Base-by-base conservation (phyloP, 202 grass and related monocot genomes). In the Elaeis oleifera region DNA sequence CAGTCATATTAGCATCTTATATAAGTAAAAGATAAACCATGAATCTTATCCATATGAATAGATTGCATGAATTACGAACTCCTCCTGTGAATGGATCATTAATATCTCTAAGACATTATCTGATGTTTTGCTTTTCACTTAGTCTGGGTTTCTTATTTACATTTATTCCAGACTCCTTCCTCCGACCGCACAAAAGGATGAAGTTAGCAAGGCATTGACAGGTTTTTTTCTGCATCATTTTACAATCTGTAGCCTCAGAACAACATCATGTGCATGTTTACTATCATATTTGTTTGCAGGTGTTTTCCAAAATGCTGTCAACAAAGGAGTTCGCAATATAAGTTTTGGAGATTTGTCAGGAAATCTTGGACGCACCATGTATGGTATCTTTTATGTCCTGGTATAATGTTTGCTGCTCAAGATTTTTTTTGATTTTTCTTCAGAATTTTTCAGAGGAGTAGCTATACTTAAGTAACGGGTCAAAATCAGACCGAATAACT, bases 261-360 rank as follows among this genome's bases (percentile, higher is more conserved):
- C 51, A 63, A 63, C 44, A 74, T 39, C 36, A 11, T 2, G 36
- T 13, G 17, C n/a, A 20, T 26, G 48, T 63, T 24, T 16, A 25
- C 6, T 53, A 51, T 50, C 53, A 17, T 50, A 71, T 90, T 76
- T 69, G 14, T 71, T 32, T 61, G 18, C 71, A 96, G 91, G 83
- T 59, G 91, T 96, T 64, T 96, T 96, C 76, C 81, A 96, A 70
- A 89, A 90, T 85, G 91, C 91, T 85, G 87, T 96, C 36, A 88
- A 91, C 63, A 88, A 69, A 88, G 91, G 91, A 69, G 87, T 96
- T 75, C 70, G 79, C 60, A 88, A 88, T 81, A 96, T 96, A 85
- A 96, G 91, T 73, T 96, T 96, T 79, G 91, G 78, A 61, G 91
- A 96, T 85, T 62, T 96, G 22, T 96, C 91, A 67, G 91, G 87